Percentiles rank a stretch among this genome's conserved stretches.
Conservation (phyloP, 192 early-diverging fungal species). For the Podila epigama region DNA sequence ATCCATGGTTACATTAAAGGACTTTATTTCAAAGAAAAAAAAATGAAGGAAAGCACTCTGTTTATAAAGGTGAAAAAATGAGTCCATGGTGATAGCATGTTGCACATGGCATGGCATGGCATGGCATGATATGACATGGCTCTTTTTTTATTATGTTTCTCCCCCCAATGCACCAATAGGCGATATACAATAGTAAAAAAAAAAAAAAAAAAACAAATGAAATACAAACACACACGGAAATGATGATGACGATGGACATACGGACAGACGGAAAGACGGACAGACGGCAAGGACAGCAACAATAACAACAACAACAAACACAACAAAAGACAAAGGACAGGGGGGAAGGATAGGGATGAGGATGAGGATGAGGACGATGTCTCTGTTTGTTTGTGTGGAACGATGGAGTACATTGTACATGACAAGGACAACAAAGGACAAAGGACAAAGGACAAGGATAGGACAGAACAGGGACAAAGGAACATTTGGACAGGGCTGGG, state of each 20-base stretch:
- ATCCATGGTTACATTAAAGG: not conserved
- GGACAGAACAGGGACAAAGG: not conserved
- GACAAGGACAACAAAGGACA: not conserved
- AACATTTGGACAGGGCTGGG: not conserved
- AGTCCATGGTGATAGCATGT: too few relatives aligned
- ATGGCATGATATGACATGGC: too few relatives aligned
- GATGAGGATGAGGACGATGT: not conserved
- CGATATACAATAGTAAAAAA: not conserved
- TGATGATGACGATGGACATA: too few relatives aligned
- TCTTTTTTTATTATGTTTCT: too few relatives aligned
- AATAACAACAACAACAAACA: not conserved
- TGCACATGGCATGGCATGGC: too few relatives aligned
- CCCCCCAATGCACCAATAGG: not conserved
- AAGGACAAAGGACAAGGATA: not conserved
- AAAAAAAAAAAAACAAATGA: not conserved
- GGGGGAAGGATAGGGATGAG: not conserved
- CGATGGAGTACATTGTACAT: not conserved
- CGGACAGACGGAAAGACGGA: too few relatives aligned
- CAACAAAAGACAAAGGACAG: not conserved
- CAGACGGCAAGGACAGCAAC: not conserved
- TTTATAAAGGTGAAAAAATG: not conserved
- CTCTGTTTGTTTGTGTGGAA: not conserved
- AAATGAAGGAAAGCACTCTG: not conserved
- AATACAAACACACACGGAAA: too few relatives aligned
- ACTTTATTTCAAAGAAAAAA: not conserved